These are phyloP conservation scores for Globisporangium solare DNA, from an alignment of 352 stramenopile species.

Conservation along the genomic window DNA sequence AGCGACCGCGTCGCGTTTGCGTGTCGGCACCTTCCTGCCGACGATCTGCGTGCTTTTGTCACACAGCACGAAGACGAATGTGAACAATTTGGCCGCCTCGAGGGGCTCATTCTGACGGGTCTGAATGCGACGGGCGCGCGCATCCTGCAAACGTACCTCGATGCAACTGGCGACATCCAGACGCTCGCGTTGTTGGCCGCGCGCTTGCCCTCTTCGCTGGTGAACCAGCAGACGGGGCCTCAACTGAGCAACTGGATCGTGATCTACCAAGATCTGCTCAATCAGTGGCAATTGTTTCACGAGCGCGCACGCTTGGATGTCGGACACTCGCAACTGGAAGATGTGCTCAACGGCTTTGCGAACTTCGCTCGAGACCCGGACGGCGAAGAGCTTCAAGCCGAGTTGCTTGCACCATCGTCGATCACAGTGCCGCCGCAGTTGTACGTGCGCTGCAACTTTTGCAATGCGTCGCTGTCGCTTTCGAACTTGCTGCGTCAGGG, in stretches of 20 bases:
- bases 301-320: slow-evolving; percentile 91
- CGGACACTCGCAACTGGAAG: slow-evolving; percentile 83
- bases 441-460: slow-evolving; percentile 95
- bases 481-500: slow-evolving; percentile 83
- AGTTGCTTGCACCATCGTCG: slow-evolving; percentile 39
- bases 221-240: slow-evolving; percentile 45
- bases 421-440: slow-evolving; percentile 80
- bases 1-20: slow-evolving; percentile 90
- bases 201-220: slow-evolving; percentile 45
- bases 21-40: slow-evolving; percentile 82
- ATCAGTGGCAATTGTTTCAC: slow-evolving; percentile 93
- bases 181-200: slow-evolving; percentile 86
- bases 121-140: slow-evolving; percentile 76
- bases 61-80: slow-evolving; percentile 75
- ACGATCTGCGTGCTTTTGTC: slow-evolving; percentile 85
- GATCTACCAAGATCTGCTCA: slow-evolving; percentile 90
- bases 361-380: slow-evolving; percentile 51
- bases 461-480: slow-evolving; percentile 87
- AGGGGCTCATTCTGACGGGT: slow-evolving; percentile 89
- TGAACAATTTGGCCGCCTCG: slow-evolving; percentile 76
- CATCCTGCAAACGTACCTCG: slow-evolving; percentile 90
- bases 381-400: slow-evolving; percentile 36
- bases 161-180: slow-evolving; percentile 89
- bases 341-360: slow-evolving; percentile 74
- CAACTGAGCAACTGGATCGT: slow-evolving; percentile 85